Conservation (phyloP, 2,329 filamentous ascomycete genomes). For the Ambrosiella beaveri region DNA sequence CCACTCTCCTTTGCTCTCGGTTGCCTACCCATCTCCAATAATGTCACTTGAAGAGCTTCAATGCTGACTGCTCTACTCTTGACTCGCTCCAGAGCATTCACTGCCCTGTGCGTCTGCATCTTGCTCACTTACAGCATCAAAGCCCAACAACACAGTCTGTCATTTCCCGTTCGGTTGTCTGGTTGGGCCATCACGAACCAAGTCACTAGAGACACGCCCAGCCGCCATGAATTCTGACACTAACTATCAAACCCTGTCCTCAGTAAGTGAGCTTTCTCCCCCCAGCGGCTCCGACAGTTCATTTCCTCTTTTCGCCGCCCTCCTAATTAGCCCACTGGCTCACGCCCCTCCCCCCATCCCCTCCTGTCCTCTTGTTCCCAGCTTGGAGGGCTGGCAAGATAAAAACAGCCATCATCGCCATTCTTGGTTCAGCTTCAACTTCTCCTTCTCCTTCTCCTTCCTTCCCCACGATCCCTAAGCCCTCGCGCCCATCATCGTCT, state of each 20-base stretch:
- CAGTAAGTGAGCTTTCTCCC: background rate
- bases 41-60: background rate
- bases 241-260: background rate
- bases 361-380: background rate
- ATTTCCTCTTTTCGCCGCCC: background rate
- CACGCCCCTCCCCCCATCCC: background rate
- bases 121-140: too few relatives aligned
- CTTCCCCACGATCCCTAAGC: slow-evolving; percentile 28
- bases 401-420: background rate
- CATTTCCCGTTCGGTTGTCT: too few relatives aligned
- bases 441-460: slow-evolving; percentile 20
- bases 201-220: background rate
- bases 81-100: background rate
- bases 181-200: too few relatives aligned
- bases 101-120: background rate
- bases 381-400: background rate
- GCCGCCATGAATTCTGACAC: background rate
- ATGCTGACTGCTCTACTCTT: background rate
- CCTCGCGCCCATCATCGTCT: slow-evolving; percentile 15
- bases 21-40: background rate
- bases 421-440: slow-evolving; percentile 3
- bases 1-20: background rate
- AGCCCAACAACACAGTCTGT: too few relatives aligned
- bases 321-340: background rate
- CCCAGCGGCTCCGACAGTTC: background rate